Evolutionary conservation across 768 basidiomycete genomes (phyloP), one percentile per base, ranked within the genome.

Genomic region (Pleurotus djamor): DNA sequence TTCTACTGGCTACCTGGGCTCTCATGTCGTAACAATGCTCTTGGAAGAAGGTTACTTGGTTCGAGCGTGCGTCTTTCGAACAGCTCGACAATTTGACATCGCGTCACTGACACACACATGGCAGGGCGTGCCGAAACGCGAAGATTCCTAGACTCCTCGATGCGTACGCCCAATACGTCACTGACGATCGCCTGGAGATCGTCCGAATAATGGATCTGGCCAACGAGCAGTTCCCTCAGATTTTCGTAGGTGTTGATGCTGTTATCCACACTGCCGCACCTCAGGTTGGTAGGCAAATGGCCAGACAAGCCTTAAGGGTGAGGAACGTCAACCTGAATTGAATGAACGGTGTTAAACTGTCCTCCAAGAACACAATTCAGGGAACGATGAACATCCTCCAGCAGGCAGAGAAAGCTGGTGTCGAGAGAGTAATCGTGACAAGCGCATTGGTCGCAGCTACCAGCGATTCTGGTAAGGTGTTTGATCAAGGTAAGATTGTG

Each of bases 201-300:
- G 61, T 66, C 14, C 47, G 61, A 33, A 63, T 76, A 48, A 66
- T 72, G 52, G 75, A 77, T 57, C 57, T 76, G 35, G 67, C 68
- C 13, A 68, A 63, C 13, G 67, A 69, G 45, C 68, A 72, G 54
- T 81, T 85, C 58, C 77, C 83, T 50, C 76, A 80, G 34, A 80
- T 80, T 1, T 74, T 85, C 55, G 75, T 80, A 66, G 82, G 75
- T 5, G 78, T 85, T 10, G 73, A 81, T 48, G 82, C 74, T 0
- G 74, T 86, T 32, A 70, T 76, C 3, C 82, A 83, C 65, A 71
- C 73, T 14, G 81, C 79, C 3, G 72, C 77, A 10, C 71, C 76
- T 5, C 62, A 77, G 13, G 66, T 73, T 3, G 72, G 72, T 17
- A 64, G 63, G 47, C 61, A 58, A 5, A 54, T 57, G 14, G 57